Evolutionary conservation across 1,284 basidiomycete genomes (phyloP), one percentile per base, ranked within the genome.

Genomic region (Ceratobasidium theobromae): DNA sequence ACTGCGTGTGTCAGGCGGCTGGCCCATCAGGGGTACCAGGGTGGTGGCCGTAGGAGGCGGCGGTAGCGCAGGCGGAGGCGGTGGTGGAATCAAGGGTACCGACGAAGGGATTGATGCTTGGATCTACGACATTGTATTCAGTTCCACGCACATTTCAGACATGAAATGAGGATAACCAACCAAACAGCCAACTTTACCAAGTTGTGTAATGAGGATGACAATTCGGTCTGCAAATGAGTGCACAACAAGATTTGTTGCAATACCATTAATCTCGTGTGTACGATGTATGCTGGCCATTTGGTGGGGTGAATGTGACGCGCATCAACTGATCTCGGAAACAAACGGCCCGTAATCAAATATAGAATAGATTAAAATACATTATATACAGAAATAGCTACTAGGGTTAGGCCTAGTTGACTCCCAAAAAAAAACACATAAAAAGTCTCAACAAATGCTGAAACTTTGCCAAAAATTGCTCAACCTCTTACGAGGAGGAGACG

Each of bases 111-210:
- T 82, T 2, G 86, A 84, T 25, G 85, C 91, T 82, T 95, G 91
- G 38, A 93, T 89, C 93, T 93, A 75, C n/a, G n/a, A n/a, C 30
- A 69, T 65, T 68, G 27, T 71, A 51, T 57, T 53, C 35, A 53
- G 32, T 16, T n/a, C 38, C 40, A 38, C 9, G 51, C 16, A 27
- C 23, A 57, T n/a, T 35, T 38, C 14, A n/a, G n/a, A 51, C 6
- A 21, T 18, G 27, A 55, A 65, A 35, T 45, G 33, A 68, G 49
- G 66, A 27, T 49, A 40, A 77, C 78, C 73, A 74, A 95, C 91
- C 77, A 97, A 74, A 73, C 83, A 87, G 65, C 93, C 94, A 12
- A 95, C 86, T 83, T 93, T 94, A 30, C 90, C 91, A 60, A 91
- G 72, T 76, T 96, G 95, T 1, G 93, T 93, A 57, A 97, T 80